Base-by-base conservation (phyloP, 164 flowering plant species). In the Tinospora cordifolia region DNA sequence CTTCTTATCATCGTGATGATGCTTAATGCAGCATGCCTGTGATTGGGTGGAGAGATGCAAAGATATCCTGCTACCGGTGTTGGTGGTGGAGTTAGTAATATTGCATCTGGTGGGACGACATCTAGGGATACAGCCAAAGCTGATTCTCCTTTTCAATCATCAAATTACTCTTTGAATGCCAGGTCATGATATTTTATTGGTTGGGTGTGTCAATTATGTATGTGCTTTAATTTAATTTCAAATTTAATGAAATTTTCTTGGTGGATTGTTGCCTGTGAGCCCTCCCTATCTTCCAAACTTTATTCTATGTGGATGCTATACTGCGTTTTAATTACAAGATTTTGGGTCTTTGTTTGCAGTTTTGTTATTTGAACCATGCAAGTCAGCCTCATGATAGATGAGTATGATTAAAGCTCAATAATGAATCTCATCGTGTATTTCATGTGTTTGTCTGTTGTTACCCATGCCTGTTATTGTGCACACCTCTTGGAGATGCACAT, bases 1-100 rank as follows among this genome's bases (percentile, higher is more conserved):
- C 73, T 73, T 73, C 66, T 62, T 79, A 49, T 83, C 72, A 83
- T 76, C 47, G 68, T 75, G 75, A 68, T 64, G 79, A 85, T 90
- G 89, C 79, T 79, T 84, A 84, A 67, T 87, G 86, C 88, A 90
- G 86, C 85, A 92, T 95, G 99, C 96, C 77, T 92, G 74, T 88
- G 76, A 82, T 87, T 80, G 85, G 86, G 77, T 62, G 94, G 79
- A 87, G 96, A 90, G 79, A 95, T 95, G 99, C 98, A 91, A 88
- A 90, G 96, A 87, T 87, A 81, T 88, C 83, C 90, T 92, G 84
- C 86, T 83, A 71, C 84, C 83, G 81, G 85, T 88, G 83, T 85
- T 85, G 84, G 87, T 84, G 85, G 88, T 91, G 98, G 98, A 81
- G 92, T 89, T 72, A 86, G 83, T 78, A 89, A 81, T 77, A 82